Evolutionary conservation across 768 basidiomycete species (phyloP), one percentile per base, ranked within the genome.

Genomic region (Lactarius hengduanensis): DNA sequence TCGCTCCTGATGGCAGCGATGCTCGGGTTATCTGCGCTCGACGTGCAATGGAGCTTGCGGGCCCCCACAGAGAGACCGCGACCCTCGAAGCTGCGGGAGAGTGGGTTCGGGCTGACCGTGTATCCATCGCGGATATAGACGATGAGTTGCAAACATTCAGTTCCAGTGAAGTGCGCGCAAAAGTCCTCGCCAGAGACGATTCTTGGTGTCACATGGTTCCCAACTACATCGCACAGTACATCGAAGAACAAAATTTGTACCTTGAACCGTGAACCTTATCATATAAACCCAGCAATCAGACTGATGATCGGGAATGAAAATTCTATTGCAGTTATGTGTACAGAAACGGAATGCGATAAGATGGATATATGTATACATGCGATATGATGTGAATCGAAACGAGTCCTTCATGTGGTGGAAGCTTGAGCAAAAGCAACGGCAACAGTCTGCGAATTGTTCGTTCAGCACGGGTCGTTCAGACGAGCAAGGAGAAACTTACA

Each of bases 381-480:
- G 15, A 62, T 58, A 57, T 62, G 34, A 58, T 47, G 50, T 58
- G 61, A 50, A 61, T 53, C 47, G 30, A n/a, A 34, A 59, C 18
- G 53, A 45, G 40, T 38, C 54, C 18, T 56, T 74, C 63, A 78
- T 72, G 75, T 72, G 16, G 71, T 67, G 9, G 80, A 78, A 64
- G 92, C 90, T 78, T 93, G 92, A 67, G 92, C 92, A 72, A 94
- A 94, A 62, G 92, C 92, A 66, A 94, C 87, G 40, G 92, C 92
- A 67, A 91, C 87, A 71, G 85, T 92, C 90, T 93, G 66, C 32
- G 54, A 62, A 68, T 55, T 47, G 47, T 65, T 64, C 60, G 62
- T 64, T 65, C 60, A 63, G 68, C 76, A 38, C 74, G 63, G 40
- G 62, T 63, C 20, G 34, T 57, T 43, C 26, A 41, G 56, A 16